These are phyloP conservation scores for Metschnikowia proteae DNA, from an alignment of 805 yeast species.

Conservation along the genomic window DNA sequence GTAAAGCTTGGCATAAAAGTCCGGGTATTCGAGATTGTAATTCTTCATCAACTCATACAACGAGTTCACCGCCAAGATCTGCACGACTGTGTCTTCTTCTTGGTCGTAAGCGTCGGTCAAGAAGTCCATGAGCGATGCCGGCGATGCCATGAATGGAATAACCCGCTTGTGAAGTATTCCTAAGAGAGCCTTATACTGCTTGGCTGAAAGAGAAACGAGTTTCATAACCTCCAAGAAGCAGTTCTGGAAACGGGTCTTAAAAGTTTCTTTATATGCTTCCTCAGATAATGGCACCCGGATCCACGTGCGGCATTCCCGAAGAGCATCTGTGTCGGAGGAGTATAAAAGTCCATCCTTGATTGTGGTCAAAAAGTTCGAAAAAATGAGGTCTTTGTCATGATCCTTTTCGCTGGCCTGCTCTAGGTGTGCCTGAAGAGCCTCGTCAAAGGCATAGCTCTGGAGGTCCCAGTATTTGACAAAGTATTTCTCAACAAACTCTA, in stretches of 20 bases:
- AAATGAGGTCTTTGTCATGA: constrained; percentile 17
- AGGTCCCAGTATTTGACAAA: constrained; percentile 68
- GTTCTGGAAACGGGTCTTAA: constrained; percentile 64
- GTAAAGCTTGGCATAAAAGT: constrained; percentile 79
- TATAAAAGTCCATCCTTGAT: constrained; percentile 28
- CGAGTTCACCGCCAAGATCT: constrained; percentile 82
- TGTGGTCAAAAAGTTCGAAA: constrained; percentile 40
- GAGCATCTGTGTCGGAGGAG: constrained; percentile 24
- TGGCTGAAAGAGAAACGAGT: constrained; percentile 43
- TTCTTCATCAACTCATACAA: constrained; percentile 78
- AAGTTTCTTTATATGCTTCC: constrained; percentile 40
- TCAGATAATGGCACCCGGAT: constrained; percentile 36
- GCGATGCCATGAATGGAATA: constrained; percentile 74
- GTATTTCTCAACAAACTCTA: constrained; percentile 50
- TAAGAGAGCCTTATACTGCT: constrained; percentile 67
- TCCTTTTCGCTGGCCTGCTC: not conserved
- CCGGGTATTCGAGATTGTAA: constrained; percentile 86
- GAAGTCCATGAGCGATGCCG: constrained; percentile 88
- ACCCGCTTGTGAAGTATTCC: constrained; percentile 76
- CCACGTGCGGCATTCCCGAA: constrained; percentile 26
- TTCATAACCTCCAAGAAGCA: constrained; percentile 56
- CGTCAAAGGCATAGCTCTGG: constrained; percentile 66
- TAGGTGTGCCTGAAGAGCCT: constrained; percentile 18
- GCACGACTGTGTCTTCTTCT: constrained; percentile 45
- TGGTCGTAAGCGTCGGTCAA: constrained; percentile 77